Base-by-base conservation (phyloP, 2,329 filamentous ascomycete genomes). In the Calonectria pauciramosa region DNA sequence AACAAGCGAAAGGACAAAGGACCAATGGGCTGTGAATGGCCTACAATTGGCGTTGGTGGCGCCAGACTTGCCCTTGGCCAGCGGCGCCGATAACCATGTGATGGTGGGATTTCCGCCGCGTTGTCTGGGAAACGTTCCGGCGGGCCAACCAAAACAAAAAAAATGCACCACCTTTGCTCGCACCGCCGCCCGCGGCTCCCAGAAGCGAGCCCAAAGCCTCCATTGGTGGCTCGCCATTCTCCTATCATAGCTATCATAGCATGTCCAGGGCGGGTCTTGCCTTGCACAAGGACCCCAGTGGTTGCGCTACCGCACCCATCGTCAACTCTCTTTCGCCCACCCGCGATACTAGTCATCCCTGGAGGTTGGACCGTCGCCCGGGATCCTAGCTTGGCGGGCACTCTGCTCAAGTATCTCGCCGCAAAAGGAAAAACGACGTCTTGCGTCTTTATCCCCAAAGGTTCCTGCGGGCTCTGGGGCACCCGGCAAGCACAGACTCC, bases 241-340 rank as follows among this genome's bases (percentile, higher is more conserved):
- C 47, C 41, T 44, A 72, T 68, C 70, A 63, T 63, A 71, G 34
- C 63, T 41, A 71, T 67, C 70, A 65, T 64, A 68, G 38, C 64
- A 72, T 72, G 70, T 54, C 32, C 44, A 34, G 20, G 36, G 70
- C 70, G 70, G 70, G 70, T 52, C 70, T 34, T 51, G 64, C 63
- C 56, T 23, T 3, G 64, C 44, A 63, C 70, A 51, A 63, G 70
- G 70, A 36, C 52, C 70, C 70, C 23, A 54, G 70, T 32, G 65
- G 28, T 51, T 66, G 60, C 41, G 52, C 20, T 41, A 28, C 20
- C 23, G 52, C 14, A 34, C 52, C 63, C 64, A 14, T 68, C 41
- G 52, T 18, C 70, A 72, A 63, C 64, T 72, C 64, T 68, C 52
- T 72, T 72, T 72, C 70, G 70, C 69, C 66, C 64, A 34, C 30